These are phyloP conservation scores for Daedaleopsis nitida DNA, from an alignment of 768 basidiomycete genomes.

Conservation along the genomic window DNA sequence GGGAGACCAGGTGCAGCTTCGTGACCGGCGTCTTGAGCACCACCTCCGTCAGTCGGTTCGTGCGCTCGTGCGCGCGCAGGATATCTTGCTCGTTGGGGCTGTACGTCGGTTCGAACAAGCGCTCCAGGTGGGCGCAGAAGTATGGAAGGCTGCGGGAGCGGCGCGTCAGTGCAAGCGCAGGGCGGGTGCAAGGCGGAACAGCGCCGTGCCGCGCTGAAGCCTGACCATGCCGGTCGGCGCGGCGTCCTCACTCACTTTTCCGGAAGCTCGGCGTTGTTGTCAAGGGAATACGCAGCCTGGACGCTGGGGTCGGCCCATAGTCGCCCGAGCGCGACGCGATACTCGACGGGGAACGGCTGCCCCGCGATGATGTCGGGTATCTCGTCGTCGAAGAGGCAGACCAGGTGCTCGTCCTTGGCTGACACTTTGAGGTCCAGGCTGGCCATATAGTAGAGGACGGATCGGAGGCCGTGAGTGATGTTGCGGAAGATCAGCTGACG, in stretches of 20 bases:
- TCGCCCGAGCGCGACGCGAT: constrained; percentile 61
- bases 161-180: not conserved
- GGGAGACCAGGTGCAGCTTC: constrained; percentile 90
- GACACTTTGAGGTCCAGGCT: constrained; percentile 78
- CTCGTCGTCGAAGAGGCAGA: constrained; percentile 63
- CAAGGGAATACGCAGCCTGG: constrained; percentile 74
- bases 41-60: constrained; percentile 91
- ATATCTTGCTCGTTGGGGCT: constrained; percentile 84
- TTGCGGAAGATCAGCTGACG: constrained; percentile 93
- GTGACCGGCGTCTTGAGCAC: constrained; percentile 74
- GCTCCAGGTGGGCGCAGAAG: constrained; percentile 77
- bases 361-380: constrained; percentile 71
- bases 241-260: constrained; percentile 61
- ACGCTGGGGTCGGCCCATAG: constrained; percentile 83
- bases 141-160: constrained; percentile 53
- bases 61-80: constrained; percentile 78
- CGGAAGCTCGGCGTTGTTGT: constrained; percentile 89
- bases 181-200: constrained; percentile 2
- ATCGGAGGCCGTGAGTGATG: constrained; percentile 79
- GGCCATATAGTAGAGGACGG: constrained; percentile 83
- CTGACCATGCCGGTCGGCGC: constrained; percentile 8
- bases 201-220: not conserved
- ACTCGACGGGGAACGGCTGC: constrained; percentile 73
- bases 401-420: constrained; percentile 54
- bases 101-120: constrained; percentile 73